Conservation (phyloP, 768 basidiomycete species). For the Termitomyces sp. region DNA sequence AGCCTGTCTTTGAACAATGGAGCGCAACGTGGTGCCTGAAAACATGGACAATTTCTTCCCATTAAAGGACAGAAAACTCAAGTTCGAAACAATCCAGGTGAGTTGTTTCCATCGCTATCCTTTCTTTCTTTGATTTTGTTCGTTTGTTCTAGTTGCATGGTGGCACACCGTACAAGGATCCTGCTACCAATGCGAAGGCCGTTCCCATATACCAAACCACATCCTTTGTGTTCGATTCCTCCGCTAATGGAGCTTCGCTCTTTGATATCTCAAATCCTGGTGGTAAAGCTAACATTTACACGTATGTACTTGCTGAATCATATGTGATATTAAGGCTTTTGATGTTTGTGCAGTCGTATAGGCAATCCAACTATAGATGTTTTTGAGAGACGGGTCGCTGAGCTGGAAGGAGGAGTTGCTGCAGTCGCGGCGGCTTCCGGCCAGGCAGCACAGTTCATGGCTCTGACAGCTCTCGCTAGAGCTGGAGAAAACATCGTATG, state of each 20-base stretch:
- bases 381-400: conserved; percentile 60
- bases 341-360: conserved; percentile 2
- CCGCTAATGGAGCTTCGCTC: conserved; percentile 28
- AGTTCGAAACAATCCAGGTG: conserved; percentile 44
- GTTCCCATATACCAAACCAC: conserved; percentile 58
- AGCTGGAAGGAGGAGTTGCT: conserved; percentile 57
- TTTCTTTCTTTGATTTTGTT: neutral
- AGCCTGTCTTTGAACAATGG: neutral
- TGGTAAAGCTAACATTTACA: conserved; percentile 9
- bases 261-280: conserved; percentile 6
- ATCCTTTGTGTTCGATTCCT: conserved; percentile 52
- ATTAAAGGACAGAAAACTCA: conserved; percentile 25
- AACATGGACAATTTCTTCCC: conserved; percentile 21
- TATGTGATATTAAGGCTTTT: neutral
- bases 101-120: neutral
- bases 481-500: conserved; percentile 63
- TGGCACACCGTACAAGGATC: conserved; percentile 43
- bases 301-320: neutral
- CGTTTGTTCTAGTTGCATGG: conserved; percentile 49
- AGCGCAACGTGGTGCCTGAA: conserved; percentile 8
- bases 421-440: conserved; percentile 57
- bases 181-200: conserved; percentile 52
- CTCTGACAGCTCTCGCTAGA: conserved; percentile 44
- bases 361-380: conserved; percentile 32
- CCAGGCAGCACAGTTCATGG: conserved; percentile 59